These are phyloP conservation scores for Cercospora brassicicola DNA, from an alignment of 2,329 filamentous ascomycete genomes.

Conservation along the genomic window DNA sequence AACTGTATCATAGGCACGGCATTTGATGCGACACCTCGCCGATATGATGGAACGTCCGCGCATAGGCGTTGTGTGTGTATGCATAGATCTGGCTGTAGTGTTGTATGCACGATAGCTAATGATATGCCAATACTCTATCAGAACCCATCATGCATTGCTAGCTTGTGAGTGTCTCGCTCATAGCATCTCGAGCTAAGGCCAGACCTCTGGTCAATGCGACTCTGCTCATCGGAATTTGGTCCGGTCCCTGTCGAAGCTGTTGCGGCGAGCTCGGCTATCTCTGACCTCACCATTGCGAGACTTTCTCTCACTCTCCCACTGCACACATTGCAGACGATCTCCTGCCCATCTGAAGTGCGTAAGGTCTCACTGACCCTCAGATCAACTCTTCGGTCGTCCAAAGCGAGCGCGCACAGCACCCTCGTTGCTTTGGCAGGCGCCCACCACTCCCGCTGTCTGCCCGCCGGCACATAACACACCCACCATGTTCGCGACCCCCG, in stretches of 20 bases:
- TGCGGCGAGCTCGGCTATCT: slow-evolving; percentile 14
- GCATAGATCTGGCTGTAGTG: slow-evolving; percentile 1
- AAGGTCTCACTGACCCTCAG: neutral
- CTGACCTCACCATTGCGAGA: slow-evolving; percentile 3
- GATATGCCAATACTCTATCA: neutral
- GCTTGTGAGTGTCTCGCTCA: neutral
- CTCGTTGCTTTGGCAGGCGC: neutral
- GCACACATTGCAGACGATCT: neutral
- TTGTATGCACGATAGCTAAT: neutral
- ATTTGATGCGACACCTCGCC: neutral
- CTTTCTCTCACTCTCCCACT: neutral
- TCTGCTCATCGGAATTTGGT: neutral
- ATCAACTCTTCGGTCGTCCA: neutral
- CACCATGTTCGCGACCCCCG: slow-evolving; percentile 27
- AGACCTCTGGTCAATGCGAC: neutral
- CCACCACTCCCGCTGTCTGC: neutral
- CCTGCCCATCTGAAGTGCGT: neutral
- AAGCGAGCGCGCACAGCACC: neutral
- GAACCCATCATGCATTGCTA: neutral
- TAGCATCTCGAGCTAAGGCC: neutral
- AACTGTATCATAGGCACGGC: slow-evolving; percentile 8
- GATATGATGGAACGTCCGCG: neutral
- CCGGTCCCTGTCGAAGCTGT: neutral
- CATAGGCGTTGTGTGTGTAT: neutral
- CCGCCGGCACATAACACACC: neutral